These are phyloP conservation scores for Endocarpon pusillum DNA, from an alignment of 495 filamentous ascomycete genomes.

Conservation along the genomic window DNA sequence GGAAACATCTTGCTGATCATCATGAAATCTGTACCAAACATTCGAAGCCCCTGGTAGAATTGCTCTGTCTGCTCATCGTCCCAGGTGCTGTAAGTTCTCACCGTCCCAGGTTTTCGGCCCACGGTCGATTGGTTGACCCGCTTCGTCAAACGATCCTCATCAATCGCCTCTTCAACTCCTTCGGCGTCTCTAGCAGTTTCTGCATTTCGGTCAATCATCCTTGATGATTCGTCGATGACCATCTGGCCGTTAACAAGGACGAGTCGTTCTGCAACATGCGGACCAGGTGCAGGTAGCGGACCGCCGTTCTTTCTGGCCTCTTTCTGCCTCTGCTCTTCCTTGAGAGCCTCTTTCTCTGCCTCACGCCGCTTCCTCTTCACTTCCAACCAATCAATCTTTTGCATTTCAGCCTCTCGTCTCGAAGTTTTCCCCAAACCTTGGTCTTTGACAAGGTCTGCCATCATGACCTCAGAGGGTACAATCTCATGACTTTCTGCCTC, in stretches of 20 bases:
- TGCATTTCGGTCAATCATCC: slow-evolving; percentile 66
- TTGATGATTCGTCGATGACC: slow-evolving; percentile 56
- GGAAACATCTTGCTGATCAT: slow-evolving; percentile 75
- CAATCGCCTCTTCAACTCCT: slow-evolving; percentile 42
- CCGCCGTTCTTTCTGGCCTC: slow-evolving; percentile 14
- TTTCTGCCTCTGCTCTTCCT: slow-evolving; percentile 16
- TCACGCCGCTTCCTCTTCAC: slow-evolving; percentile 28
- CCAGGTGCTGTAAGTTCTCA: slow-evolving; percentile 50
- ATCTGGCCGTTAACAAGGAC: slow-evolving; percentile 72
- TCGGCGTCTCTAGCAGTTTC: slow-evolving; percentile 39
- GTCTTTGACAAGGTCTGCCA: slow-evolving; percentile 70
- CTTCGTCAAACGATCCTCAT: slow-evolving; percentile 71
- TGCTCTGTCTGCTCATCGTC: slow-evolving; percentile 55
- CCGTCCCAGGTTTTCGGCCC: slow-evolving; percentile 14
- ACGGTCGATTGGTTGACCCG: slow-evolving; percentile 58
- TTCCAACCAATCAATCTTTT: slow-evolving; percentile 34
- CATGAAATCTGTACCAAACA: slow-evolving; percentile 88
- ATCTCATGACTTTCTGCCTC: slow-evolving; percentile 59
- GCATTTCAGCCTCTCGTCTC: slow-evolving; percentile 43
- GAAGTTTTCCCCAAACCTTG: slow-evolving; percentile 65
- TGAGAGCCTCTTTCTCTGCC: slow-evolving; percentile 18
- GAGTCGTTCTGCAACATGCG: slow-evolving; percentile 35
- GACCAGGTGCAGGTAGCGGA: slow-evolving; percentile 8
- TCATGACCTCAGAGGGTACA: slow-evolving; percentile 49
- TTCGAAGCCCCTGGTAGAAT: slow-evolving; percentile 69